Conservation (phyloP, 305 asterid species). For the Solanum hybrid region DNA sequence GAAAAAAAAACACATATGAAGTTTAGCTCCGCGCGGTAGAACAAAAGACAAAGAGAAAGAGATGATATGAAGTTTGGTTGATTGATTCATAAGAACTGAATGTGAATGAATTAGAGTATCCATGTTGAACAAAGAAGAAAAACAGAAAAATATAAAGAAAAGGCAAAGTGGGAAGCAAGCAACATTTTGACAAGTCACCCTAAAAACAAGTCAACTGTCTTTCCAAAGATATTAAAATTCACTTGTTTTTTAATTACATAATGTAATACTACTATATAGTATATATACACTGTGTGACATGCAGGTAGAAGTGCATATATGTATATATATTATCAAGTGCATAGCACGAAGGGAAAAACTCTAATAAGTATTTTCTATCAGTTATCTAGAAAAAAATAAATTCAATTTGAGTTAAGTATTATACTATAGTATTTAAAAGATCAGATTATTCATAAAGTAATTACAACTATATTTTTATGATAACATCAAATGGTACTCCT, state of each 20-base stretch:
- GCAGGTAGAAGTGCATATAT: background rate
- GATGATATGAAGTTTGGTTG: background rate
- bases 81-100: background rate
- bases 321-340: background rate
- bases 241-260: background rate
- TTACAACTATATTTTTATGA: background rate
- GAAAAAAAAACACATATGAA: background rate
- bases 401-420: background rate
- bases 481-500: background rate
- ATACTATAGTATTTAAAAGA: background rate
- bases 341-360: background rate
- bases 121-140: background rate
- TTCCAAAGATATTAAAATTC: background rate
- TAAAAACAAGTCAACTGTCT: constrained; percentile 3
- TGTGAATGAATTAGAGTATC: background rate
- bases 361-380: background rate
- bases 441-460: background rate
- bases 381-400: background rate
- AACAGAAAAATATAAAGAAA: background rate
- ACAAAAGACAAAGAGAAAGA: background rate
- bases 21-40: background rate
- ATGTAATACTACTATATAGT: background rate
- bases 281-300: background rate
- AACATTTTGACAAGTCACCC: background rate
- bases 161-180: constrained; percentile 5